Evolutionary conservation across 2,329 filamentous ascomycete species (phyloP).

Genomic region (Gyromitra esculenta): DNA sequence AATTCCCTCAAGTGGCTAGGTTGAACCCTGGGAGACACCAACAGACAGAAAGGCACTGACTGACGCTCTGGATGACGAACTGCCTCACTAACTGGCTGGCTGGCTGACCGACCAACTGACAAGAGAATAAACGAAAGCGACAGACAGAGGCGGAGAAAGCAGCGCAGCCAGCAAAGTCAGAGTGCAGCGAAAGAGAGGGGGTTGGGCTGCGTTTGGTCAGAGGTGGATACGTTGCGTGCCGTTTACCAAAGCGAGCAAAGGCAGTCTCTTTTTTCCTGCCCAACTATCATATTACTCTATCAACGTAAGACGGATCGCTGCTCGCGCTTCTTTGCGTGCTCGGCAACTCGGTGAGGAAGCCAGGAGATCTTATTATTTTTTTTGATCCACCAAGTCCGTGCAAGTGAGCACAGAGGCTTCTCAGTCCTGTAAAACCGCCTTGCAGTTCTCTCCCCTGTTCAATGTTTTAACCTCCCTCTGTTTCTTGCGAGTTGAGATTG

Average conservation of each 20-base stretch:
- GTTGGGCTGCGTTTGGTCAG: constrained; percentile 50
- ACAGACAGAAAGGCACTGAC: constrained; percentile 18
- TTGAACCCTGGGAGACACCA: constrained; percentile 27
- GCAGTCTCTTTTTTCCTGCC: constrained; percentile 34
- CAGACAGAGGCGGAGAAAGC: constrained; percentile 28
- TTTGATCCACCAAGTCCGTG: constrained; percentile 3
- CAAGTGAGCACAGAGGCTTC: constrained; percentile 12
- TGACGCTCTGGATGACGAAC: constrained; percentile 36
- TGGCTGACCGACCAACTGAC: constrained; percentile 21
- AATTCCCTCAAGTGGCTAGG: constrained; percentile 47
- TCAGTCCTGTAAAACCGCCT: constrained; percentile 28
- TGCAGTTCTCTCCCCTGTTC: constrained; percentile 31
- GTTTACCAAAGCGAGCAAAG: constrained; percentile 51
- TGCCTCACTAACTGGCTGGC: constrained; percentile 30
- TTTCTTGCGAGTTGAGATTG: constrained; percentile 41
- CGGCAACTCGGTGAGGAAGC: constrained; percentile 15
- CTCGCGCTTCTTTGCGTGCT: constrained; percentile 34
- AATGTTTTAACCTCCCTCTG: constrained; percentile 38
- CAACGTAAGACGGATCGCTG: constrained; percentile 37
- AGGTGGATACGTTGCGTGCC: constrained; percentile 48
- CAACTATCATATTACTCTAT: constrained; percentile 34
- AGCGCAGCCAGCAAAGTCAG: constrained; percentile 45
- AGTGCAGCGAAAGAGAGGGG: constrained; percentile 50
- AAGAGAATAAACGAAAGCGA: constrained; percentile 38
- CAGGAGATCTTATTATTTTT: constrained; percentile 24